Evolutionary conservation across 129 eudicot species (phyloP).

Genomic region (Chrysanthemum makinoi): DNA sequence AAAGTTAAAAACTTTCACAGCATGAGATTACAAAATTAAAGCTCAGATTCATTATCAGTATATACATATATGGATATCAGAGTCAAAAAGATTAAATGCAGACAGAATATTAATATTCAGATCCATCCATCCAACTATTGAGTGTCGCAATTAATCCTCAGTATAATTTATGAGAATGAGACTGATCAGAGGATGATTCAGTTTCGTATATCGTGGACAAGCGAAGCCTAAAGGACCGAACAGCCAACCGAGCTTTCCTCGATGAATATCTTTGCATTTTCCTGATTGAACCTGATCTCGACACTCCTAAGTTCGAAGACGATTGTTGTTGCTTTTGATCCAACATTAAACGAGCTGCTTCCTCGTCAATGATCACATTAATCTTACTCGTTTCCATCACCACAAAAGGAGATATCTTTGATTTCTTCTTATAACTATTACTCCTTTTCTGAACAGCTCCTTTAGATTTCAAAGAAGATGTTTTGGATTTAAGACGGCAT

Average conservation of each 20-base stretch:
- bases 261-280: slow-evolving; percentile 32
- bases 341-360: slow-evolving; percentile 8
- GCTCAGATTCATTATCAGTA: too few species aligned
- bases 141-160: background rate
- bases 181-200: slow-evolving; percentile 15
- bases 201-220: slow-evolving; percentile 37
- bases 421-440: background rate
- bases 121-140: too few species aligned
- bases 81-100: too few species aligned
- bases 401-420: slow-evolving; percentile 35
- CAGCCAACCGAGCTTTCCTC: slow-evolving; percentile 33
- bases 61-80: too few species aligned
- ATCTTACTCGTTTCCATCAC: slow-evolving; percentile 36
- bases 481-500: slow-evolving; percentile 27
- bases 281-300: slow-evolving; percentile 35
- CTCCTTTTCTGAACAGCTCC: background rate
- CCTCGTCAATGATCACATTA: slow-evolving; percentile 35
- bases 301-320: slow-evolving; percentile 13
- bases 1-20: too few species aligned
- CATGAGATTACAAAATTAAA: too few species aligned
- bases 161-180: slow-evolving; percentile 16
- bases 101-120: too few species aligned
- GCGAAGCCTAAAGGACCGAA: slow-evolving; percentile 30
- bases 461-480: background rate
- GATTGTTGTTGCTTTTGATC: background rate